A percentile compares a stretch with the other conserved stretches of the same genome.
Conservation (phyloP, 192 early-diverging fungal genomes). For the Entomortierella parvispora region DNA sequence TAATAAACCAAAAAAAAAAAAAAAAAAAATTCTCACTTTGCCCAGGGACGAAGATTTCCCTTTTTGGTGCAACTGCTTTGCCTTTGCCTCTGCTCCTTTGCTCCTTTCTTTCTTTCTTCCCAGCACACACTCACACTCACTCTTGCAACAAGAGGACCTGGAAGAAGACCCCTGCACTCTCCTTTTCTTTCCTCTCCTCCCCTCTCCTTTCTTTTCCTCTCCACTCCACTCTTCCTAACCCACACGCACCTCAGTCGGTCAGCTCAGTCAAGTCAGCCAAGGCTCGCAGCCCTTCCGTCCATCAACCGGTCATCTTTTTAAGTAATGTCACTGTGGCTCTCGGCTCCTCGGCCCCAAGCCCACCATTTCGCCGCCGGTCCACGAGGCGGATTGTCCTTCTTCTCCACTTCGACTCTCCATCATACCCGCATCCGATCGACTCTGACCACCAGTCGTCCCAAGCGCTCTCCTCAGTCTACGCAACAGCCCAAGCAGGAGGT, state of each 20-base stretch:
- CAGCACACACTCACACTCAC: not conserved
- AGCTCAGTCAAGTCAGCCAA: not conserved
- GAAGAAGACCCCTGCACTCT: not conserved
- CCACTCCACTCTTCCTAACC: not conserved
- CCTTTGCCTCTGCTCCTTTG: too few relatives aligned
- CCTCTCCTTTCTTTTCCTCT: not conserved
- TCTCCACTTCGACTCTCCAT: conserved; percentile 13
- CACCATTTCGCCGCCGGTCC: not conserved
- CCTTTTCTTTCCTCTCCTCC: conserved; percentile 1
- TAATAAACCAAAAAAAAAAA: too few relatives aligned
- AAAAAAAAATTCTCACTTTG: too few relatives aligned
- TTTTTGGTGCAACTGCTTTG: too few relatives aligned
- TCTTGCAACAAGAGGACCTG: not conserved
- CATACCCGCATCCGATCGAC: conserved; percentile 20
- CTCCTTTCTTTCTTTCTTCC: conserved; percentile 2
- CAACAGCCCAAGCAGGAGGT: conserved; percentile 6
- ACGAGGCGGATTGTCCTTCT: not conserved
- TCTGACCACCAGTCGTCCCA: conserved; percentile 14
- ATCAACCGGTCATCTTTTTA: not conserved
- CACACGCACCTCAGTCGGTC: too few relatives aligned
- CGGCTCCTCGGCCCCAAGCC: conserved; percentile 12
- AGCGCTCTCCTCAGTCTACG: not conserved
- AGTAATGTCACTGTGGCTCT: conserved; percentile 38
- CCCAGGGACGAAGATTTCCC: too few relatives aligned
- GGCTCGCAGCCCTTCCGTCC: not conserved